Conservation (phyloP, 768 basidiomycete genomes). For the Tricholoma sp. region DNA sequence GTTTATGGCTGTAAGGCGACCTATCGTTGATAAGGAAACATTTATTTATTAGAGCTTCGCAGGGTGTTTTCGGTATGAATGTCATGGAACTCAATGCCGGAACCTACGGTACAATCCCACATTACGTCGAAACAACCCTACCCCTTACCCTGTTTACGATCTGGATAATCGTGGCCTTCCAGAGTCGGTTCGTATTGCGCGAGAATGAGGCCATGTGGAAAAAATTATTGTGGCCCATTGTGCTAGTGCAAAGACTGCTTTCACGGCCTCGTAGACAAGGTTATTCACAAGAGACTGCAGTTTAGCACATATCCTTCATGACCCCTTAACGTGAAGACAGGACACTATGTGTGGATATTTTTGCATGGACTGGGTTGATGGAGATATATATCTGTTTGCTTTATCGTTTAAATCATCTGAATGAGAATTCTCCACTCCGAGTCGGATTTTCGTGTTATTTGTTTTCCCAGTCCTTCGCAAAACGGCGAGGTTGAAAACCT, state of each 20-base stretch:
- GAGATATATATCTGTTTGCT: too few species aligned
- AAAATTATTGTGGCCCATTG: neutral
- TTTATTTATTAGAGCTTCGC: neutral
- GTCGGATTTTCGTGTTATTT: too few species aligned
- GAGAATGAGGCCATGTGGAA: neutral
- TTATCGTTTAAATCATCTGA: too few species aligned
- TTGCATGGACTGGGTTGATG: too few species aligned
- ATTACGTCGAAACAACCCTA: constrained; percentile 34
- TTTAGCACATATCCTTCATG: too few species aligned
- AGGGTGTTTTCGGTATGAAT: constrained; percentile 59
- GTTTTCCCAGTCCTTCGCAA: too few species aligned
- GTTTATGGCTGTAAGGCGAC: constrained; percentile 36
- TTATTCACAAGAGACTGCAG: neutral
- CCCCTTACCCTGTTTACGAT: constrained; percentile 37
- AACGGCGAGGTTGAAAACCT: too few species aligned
- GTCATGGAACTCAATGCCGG: constrained; percentile 34
- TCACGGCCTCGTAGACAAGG: neutral
- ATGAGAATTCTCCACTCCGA: too few species aligned
- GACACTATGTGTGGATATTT: too few species aligned
- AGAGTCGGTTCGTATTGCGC: constrained; percentile 11
- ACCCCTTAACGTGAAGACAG: too few species aligned
- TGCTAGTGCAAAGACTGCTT: neutral
- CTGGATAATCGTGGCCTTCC: constrained; percentile 44
- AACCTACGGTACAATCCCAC: constrained; percentile 27
- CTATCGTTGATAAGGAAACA: neutral